Evolutionary conservation across 306 rosid species (phyloP).

Genomic region (Pachyrhizus erosus): DNA sequence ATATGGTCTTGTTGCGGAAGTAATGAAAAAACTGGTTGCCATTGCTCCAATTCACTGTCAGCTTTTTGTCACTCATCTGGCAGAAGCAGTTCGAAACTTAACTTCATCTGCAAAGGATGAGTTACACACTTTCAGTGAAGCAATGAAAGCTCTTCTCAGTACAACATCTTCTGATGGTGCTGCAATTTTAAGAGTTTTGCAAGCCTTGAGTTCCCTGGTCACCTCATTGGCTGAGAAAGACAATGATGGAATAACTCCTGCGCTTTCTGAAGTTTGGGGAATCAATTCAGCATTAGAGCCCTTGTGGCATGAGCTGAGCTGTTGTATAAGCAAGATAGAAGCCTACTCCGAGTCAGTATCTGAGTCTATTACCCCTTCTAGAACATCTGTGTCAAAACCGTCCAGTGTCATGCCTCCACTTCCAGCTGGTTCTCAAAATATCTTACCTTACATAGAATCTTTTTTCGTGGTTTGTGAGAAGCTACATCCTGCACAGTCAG

Average conservation of each 20-base stretch:
- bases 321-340: conserved; percentile 92
- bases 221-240: conserved; percentile 66
- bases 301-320: conserved; percentile 89
- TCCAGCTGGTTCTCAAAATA: conserved; percentile 94
- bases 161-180: conserved; percentile 90
- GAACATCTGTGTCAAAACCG: conserved; percentile 68
- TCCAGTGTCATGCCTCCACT: conserved; percentile 76
- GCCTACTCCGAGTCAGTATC: conserved; percentile 78
- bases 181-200: conserved; percentile 93
- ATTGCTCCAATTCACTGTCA: conserved; percentile 83
- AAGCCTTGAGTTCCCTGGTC: conserved; percentile 91
- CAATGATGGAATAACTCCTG: conserved; percentile 52
- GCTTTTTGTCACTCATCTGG: conserved; percentile 83
- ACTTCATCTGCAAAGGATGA: conserved; percentile 87
- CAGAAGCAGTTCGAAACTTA: conserved; percentile 80
- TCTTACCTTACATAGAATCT: conserved; percentile 91
- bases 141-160: conserved; percentile 82
- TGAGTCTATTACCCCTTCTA: conserved; percentile 58
- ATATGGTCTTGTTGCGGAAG: conserved; percentile 88
- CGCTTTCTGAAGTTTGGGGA: conserved; percentile 74
- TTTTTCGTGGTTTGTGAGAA: conserved; percentile 97
- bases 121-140: conserved; percentile 71
- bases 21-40: conserved; percentile 89
- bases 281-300: conserved; percentile 92
- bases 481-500: conserved; percentile 80